Evolutionary conservation across 2,329 filamentous ascomycete genomes (phyloP).

Genomic region (Phyllosticta citriasiana): DNA sequence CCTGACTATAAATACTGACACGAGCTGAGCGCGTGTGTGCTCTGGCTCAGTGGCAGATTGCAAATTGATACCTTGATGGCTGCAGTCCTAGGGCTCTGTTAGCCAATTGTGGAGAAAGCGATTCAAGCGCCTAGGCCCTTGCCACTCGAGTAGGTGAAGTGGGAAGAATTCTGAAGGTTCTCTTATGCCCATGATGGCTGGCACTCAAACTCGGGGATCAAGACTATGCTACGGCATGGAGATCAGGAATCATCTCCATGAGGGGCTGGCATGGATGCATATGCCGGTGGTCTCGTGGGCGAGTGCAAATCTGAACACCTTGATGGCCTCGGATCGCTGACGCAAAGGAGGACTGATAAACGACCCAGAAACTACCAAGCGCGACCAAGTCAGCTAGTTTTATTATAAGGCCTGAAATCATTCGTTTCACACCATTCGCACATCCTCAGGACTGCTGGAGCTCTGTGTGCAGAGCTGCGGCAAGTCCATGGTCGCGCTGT

Average conservation of each 20-base stretch:
- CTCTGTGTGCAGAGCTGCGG: too few species aligned
- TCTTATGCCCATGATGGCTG: neutral
- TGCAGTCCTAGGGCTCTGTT: neutral
- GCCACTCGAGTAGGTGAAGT: neutral
- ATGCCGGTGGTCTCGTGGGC: neutral
- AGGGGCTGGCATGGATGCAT: neutral
- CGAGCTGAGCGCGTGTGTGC: neutral
- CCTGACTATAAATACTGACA: neutral
- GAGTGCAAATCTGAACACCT: neutral
- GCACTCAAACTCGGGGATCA: too few species aligned
- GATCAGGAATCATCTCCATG: too few species aligned
- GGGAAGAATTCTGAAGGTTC: neutral
- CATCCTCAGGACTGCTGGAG: neutral
- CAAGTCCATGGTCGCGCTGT: too few species aligned
- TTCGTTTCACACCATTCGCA: neutral
- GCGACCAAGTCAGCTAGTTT: neutral
- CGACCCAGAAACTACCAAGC: neutral
- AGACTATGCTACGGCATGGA: too few species aligned
- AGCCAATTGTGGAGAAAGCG: neutral
- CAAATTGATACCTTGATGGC: neutral
- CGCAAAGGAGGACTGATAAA: neutral
- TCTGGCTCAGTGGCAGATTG: neutral
- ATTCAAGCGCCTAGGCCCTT: neutral
- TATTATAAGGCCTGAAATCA: neutral
- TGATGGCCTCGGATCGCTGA: neutral